Evolutionary conservation across 305 asterid genomes (phyloP).

Genomic region (Plantago rigida): DNA sequence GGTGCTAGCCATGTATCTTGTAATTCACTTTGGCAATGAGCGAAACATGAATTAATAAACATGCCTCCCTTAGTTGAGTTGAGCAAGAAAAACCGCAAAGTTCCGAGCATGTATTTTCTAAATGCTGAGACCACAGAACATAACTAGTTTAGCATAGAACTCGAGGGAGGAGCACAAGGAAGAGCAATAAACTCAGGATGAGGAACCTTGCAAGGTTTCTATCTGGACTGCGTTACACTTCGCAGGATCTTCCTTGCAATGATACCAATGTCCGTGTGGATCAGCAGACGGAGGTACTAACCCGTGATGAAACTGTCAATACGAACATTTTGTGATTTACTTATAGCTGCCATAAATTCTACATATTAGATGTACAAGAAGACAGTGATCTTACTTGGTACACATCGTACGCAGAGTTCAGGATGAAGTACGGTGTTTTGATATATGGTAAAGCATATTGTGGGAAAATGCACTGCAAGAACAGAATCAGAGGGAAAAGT

Average conservation of each 20-base stretch:
- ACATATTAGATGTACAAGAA: not conserved
- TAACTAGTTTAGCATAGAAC: not conserved
- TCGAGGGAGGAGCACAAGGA: not conserved
- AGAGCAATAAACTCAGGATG: not conserved
- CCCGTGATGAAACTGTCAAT: conserved; percentile 58
- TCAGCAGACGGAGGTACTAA: conserved; percentile 88
- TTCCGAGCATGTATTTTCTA: conserved; percentile 62
- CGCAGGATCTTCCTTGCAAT: conserved; percentile 56
- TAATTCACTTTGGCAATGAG: conserved; percentile 84
- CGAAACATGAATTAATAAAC: conserved; percentile 82
- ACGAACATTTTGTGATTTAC: conserved; percentile 3
- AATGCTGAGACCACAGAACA: conserved; percentile 40
- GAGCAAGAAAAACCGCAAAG: conserved; percentile 40
- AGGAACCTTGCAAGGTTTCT: conserved; percentile 65
- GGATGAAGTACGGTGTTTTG: conserved; percentile 65
- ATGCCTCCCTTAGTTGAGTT: conserved; percentile 71
- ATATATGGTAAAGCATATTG: conserved; percentile 65
- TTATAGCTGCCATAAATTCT: not conserved
- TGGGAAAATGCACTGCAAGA: conserved; percentile 84
- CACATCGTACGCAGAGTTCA: conserved; percentile 83
- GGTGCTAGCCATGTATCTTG: conserved; percentile 80
- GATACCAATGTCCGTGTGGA: conserved; percentile 74
- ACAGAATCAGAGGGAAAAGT: not conserved
- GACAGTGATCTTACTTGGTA: conserved; percentile 57
- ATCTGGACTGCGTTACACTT: conserved; percentile 53